phyloP scores from a whole-genome alignment of 2,329 filamentous ascomycete genomes.

The Chrysoporthe deuterocubensis region DNA sequence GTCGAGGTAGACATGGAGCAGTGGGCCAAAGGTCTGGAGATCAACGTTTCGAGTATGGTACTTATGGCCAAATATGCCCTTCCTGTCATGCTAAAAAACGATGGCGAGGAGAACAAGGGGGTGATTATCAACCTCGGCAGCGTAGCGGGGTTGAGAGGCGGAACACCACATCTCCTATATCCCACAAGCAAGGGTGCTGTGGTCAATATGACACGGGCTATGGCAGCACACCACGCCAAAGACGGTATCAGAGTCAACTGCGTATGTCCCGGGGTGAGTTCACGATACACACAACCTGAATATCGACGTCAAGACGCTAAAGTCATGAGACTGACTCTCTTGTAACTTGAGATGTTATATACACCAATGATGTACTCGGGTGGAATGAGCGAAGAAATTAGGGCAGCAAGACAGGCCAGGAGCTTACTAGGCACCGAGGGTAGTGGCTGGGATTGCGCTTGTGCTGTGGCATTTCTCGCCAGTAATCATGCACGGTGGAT shows the following conservation, averaged over 20 bases:
- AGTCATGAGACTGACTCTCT: not conserved
- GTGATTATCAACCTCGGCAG: conserved; percentile 66
- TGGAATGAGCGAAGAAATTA: conserved; percentile 45
- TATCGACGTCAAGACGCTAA: too few relatives aligned
- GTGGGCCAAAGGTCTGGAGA: conserved; percentile 60
- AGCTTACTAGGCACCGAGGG: conserved; percentile 48
- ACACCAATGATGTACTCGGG: conserved; percentile 50
- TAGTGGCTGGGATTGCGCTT: conserved; percentile 48
- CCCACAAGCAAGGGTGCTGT: conserved; percentile 54
- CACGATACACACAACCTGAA: not conserved
- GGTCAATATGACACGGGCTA: conserved; percentile 55
- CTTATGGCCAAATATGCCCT: conserved; percentile 65
- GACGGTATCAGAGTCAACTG: conserved; percentile 54
- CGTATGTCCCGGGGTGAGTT: conserved; percentile 48
- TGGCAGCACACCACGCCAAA: conserved; percentile 53
- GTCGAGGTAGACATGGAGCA: conserved; percentile 62
- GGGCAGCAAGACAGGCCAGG: conserved; percentile 43
- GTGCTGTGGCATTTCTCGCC: conserved; percentile 45
- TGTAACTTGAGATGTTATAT: conserved; percentile 43
- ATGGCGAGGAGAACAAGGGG: conserved; percentile 48
- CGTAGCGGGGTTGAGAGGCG: conserved; percentile 59
- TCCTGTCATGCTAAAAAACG: conserved; percentile 61
- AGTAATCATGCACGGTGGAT: conserved; percentile 49
- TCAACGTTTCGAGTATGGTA: conserved; percentile 70
- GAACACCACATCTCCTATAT: conserved; percentile 49